Conservation (phyloP, 805 yeast species). For the Kodamaea leandrae region DNA sequence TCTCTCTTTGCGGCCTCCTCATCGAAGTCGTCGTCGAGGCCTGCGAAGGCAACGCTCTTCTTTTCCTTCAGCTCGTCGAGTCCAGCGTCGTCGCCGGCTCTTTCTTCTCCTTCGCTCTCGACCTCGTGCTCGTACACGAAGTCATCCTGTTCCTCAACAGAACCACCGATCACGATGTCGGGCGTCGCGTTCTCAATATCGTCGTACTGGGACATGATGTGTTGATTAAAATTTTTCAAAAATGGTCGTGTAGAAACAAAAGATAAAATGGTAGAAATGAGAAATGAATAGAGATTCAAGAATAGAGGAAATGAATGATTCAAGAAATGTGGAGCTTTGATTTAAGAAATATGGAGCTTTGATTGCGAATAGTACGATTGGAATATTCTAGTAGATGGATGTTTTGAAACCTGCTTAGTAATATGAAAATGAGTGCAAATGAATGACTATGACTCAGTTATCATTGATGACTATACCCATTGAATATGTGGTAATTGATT, state of each 20-base stretch:
- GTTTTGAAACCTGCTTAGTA: too few relatives aligned
- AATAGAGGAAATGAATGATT: too few relatives aligned
- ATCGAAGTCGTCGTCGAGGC: constrained; percentile 58
- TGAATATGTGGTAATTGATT: too few relatives aligned
- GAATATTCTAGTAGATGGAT: too few relatives aligned
- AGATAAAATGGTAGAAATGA: background rate
- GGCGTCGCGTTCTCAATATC: constrained; percentile 86
- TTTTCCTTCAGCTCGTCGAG: constrained; percentile 31
- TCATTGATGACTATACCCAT: too few relatives aligned
- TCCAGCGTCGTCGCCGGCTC: constrained; percentile 36
- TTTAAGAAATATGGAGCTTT: too few relatives aligned
- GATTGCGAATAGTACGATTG: too few relatives aligned
- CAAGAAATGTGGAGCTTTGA: too few relatives aligned
- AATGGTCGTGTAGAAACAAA: background rate
- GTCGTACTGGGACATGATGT: constrained; percentile 57
- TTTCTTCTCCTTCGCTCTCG: constrained; percentile 42
- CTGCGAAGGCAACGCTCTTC: constrained; percentile 83
- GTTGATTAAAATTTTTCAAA: constrained; percentile 8
- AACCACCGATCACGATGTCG: constrained; percentile 72
- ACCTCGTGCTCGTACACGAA: constrained; percentile 53
- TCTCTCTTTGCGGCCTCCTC: constrained; percentile 79
- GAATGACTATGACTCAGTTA: too few relatives aligned
- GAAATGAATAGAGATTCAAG: too few relatives aligned
- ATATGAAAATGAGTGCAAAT: too few relatives aligned
- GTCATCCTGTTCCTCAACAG: constrained; percentile 37